Conservation (phyloP, 805 yeast species). For the Alloascoidea hylecoeti region DNA sequence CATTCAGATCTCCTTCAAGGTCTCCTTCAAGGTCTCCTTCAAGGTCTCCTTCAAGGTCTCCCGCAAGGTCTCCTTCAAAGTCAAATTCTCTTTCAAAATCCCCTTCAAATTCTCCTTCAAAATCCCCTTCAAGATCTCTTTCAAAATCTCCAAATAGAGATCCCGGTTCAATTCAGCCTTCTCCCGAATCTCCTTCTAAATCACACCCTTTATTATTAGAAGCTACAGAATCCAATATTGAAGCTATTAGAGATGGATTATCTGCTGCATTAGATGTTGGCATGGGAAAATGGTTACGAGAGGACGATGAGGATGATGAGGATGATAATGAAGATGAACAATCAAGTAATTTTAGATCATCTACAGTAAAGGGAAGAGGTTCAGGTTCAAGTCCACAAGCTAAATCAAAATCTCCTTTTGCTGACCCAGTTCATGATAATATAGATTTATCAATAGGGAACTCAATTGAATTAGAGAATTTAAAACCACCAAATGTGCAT, state of each 20-base stretch:
- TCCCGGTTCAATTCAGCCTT: too few relatives aligned
- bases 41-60: too few relatives aligned
- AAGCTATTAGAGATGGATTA: conserved; percentile 6
- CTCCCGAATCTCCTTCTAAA: too few relatives aligned
- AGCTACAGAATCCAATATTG: conserved; percentile 2
- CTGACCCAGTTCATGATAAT: not conserved
- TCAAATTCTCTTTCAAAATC: too few relatives aligned
- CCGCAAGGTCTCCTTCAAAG: too few relatives aligned
- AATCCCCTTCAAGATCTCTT: too few relatives aligned
- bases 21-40: too few relatives aligned
- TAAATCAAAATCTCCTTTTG: not conserved
- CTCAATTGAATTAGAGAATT: not conserved
- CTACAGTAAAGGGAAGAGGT: not conserved
- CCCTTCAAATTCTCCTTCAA: too few relatives aligned
- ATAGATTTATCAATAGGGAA: not conserved
- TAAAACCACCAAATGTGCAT: not conserved
- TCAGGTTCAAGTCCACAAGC: not conserved
- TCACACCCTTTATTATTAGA: not conserved
- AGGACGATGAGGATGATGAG: too few relatives aligned
- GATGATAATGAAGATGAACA: too few relatives aligned
- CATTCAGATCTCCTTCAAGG: too few relatives aligned
- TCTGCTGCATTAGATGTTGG: conserved; percentile 10
- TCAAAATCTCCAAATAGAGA: too few relatives aligned
- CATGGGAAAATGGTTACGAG: conserved; percentile 10
- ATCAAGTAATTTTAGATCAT: not conserved